These are phyloP conservation scores for Chimonanthus praecox DNA, from an alignment of 164 flowering plant species.

Conservation along the genomic window DNA sequence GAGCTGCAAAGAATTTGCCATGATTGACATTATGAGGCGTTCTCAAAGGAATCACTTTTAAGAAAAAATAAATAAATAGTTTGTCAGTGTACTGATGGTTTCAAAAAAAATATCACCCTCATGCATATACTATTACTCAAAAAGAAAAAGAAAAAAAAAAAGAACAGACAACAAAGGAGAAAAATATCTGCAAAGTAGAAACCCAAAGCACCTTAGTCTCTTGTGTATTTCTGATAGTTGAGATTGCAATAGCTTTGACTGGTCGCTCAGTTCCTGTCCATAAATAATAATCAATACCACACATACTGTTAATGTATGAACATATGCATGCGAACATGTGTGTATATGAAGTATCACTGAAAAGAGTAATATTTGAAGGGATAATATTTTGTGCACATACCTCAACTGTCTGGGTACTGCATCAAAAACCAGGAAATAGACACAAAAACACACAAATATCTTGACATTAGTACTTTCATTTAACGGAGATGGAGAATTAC, in stretches of 20 bases:
- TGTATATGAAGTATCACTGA: background rate
- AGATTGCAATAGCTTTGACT: conserved; percentile 43
- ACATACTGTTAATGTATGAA: too few species aligned
- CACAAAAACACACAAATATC: background rate
- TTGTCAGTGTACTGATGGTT: background rate
- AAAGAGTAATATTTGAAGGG: background rate
- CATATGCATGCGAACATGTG: background rate
- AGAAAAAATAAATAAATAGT: too few species aligned
- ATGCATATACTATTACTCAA: background rate
- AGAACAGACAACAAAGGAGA: background rate
- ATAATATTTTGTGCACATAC: conserved; percentile 17
- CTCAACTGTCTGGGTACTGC: conserved; percentile 49
- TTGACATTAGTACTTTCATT: conserved; percentile 4
- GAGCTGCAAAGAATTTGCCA: background rate
- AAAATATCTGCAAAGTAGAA: conserved; percentile 1
- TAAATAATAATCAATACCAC: background rate
- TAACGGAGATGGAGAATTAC: background rate
- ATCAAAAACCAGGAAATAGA: conserved; percentile 9
- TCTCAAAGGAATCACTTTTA: background rate
- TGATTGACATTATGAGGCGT: background rate
- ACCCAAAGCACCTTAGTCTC: conserved; percentile 47
- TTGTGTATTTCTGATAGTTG: conserved; percentile 55
- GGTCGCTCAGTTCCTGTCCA: conserved; percentile 56
- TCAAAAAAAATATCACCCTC: background rate
- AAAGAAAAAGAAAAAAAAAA: background rate